Evolutionary conservation across 176 grass and related monocot species (phyloP), one percentile per base, ranked within the genome.

Genomic region (Cymbopogon citratus): DNA sequence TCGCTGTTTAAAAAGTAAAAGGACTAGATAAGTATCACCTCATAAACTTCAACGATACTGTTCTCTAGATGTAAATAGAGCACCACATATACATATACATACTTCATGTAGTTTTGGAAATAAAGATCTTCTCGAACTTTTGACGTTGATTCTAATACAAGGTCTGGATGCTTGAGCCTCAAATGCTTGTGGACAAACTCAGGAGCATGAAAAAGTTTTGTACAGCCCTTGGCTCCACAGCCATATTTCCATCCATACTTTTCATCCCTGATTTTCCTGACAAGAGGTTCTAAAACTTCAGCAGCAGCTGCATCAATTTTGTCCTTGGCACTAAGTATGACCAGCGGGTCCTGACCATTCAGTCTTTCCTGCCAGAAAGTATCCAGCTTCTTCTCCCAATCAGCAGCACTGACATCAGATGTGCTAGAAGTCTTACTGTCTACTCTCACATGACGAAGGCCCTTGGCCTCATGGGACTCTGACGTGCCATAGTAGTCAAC

Each of bases 241-340:
- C 97, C 97, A 69, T 99, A 99, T 85, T 99, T 99, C 97, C 97
- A 99, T 27, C 93, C 97, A 75, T 99, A 99, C 75, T 96, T 99
- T 77, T 99, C 97, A 88, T 99, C 97, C 62, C 97, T 89, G 76
- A 99, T 99, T 88, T 99, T 99, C 76, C 97, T 90, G 25, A 96
- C 91, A 48, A 85, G 81, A 19, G 97, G 97, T 66, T 99, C 93
- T 48, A 99, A 75, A 82, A 84, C 91, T 80, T 99, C 97, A 76
- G 81, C 87, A 40, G 93, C 91, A 31, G 90, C 91, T 70, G 97
- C 93, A 84, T 99, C 97, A 64, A 99, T 93, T 84, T 99, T 99
- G 29, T 96, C 97, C 78, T 96, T 95, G 7, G 91, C 93, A 16
- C 89, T 91, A 80, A 99, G 79, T 74, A 85, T 76, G 54, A 93